Evolutionary conservation across 371 early-diverging fungal species (phyloP), one percentile per base, ranked within the genome.

Genomic region (Lichtheimia hyalospora): DNA sequence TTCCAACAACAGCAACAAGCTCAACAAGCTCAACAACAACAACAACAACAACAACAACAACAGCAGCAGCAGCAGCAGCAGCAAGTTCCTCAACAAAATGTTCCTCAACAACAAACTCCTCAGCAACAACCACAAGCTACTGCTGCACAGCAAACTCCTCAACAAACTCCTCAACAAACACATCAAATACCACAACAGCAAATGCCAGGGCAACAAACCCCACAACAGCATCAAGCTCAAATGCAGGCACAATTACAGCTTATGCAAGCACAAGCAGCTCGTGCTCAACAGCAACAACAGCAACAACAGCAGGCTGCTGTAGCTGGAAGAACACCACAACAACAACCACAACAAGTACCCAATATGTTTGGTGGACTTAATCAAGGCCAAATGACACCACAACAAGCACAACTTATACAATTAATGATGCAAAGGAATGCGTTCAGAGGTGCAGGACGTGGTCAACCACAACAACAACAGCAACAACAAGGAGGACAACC

Each of bases 1-100:
- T 61, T 53, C 23, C 61, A 57, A 27, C 66, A 69, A 16, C 73
- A 71, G 15, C 77, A 77, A 43, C 75, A 71, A 15, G 70, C 68
- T 42, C 71, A 73, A 5, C 66, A 70, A 18, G 62, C 61, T 12
- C 70, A 65, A 24, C 63, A 53, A 8, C 60, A 54, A 27, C 58
- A 51, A 41, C 27, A 28, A 16, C 57, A 55, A 24, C 66, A 66
- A 44, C 62, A 50, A 14, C n/a, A n/a, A n/a, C n/a, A n/a, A n/a
- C 41, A 43, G 3, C 64, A 62, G 25, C 51, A 52, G 3, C 69
- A 61, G 15, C 61, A 63, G 12, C 57, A 58, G 59, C 48, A 51
- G 18, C 62, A 54, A n/a, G 39, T 46, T 52, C 66, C 46, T 13
- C 57, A 39, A 23, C 39, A 41, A 14, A 56, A 60, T 43, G 57